phyloP scores from a whole-genome alignment of 2,329 filamentous ascomycete species.

The Penicillium olsonii region DNA sequence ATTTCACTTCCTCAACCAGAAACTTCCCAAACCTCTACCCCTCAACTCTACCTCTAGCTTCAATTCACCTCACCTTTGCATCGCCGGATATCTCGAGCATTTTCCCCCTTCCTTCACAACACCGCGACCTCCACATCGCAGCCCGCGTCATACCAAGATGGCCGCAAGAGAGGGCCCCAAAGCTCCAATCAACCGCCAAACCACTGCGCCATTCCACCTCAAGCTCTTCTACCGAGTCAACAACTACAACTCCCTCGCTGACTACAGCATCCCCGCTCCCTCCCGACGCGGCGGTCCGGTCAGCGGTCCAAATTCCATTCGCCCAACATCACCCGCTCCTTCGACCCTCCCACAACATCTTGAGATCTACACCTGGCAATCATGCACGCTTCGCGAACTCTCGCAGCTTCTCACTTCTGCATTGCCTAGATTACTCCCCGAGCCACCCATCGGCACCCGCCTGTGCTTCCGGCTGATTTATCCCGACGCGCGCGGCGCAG shows the following conservation, averaged over 20 bases:
- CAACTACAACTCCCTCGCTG: constrained; percentile 63
- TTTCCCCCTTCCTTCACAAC: neutral
- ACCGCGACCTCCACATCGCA: neutral
- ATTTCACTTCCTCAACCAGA: constrained; percentile 7
- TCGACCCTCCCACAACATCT: constrained; percentile 66
- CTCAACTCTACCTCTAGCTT: neutral
- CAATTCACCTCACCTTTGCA: neutral
- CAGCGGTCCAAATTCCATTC: constrained; percentile 45
- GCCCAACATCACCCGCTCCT: constrained; percentile 52
- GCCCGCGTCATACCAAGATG: constrained; percentile 14
- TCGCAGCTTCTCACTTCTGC: constrained; percentile 72
- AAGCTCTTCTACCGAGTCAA: constrained; percentile 80
- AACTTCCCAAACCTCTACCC: neutral
- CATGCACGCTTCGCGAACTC: constrained; percentile 78
- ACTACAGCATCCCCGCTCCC: constrained; percentile 38
- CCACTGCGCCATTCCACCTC: constrained; percentile 77
- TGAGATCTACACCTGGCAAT: constrained; percentile 82
- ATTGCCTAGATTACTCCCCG: constrained; percentile 69
- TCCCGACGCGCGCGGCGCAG: constrained; percentile 63
- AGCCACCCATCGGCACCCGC: constrained; percentile 75
- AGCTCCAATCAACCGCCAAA: constrained; percentile 64
- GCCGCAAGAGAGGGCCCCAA: constrained; percentile 31
- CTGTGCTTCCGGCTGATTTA: constrained; percentile 87
- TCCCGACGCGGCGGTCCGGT: constrained; percentile 25
- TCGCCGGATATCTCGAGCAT: neutral